Percentiles rank a stretch among this genome's conserved stretches.
Evolutionary conservation across 2,329 filamentous ascomycete species (phyloP).

Genomic region (Aureobasidium sp.): DNA sequence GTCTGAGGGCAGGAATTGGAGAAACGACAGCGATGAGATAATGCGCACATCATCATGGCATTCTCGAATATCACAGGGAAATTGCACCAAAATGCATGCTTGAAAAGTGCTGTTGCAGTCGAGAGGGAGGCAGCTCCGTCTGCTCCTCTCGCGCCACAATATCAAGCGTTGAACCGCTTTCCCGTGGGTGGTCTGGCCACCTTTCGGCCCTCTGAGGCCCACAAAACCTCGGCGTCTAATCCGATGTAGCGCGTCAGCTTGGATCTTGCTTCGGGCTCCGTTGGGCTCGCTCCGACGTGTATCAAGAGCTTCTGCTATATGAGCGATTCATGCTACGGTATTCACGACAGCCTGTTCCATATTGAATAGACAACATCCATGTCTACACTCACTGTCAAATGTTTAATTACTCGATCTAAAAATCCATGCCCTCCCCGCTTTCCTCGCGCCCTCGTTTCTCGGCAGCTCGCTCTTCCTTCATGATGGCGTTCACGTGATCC

Average conservation of each 20-base stretch:
- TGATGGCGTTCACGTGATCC: conserved; percentile 66
- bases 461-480: conserved; percentile 60
- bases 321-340: no score
- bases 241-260: not conserved
- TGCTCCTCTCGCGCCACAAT: not conserved
- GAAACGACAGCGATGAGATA: not conserved
- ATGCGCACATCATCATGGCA: not conserved
- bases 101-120: not conserved
- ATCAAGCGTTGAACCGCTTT: conserved; percentile 9
- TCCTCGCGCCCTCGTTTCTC: conserved; percentile 51
- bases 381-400: not conserved
- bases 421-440: conserved; percentile 53
- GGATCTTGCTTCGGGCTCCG: not conserved
- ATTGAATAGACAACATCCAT: not conserved
- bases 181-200: not conserved
- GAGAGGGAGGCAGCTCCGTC: not conserved
- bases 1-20: not conserved
- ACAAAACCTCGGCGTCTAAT: not conserved
- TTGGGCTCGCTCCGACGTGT: not conserved
- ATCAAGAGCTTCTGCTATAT: not conserved
- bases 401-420: conserved; percentile 34
- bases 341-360: not conserved
- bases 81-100: not conserved
- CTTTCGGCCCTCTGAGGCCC: not conserved
- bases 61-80: not conserved